These are phyloP conservation scores for Wickerhamiella nectarea DNA, from an alignment of 805 yeast species.

Conservation along the genomic window DNA sequence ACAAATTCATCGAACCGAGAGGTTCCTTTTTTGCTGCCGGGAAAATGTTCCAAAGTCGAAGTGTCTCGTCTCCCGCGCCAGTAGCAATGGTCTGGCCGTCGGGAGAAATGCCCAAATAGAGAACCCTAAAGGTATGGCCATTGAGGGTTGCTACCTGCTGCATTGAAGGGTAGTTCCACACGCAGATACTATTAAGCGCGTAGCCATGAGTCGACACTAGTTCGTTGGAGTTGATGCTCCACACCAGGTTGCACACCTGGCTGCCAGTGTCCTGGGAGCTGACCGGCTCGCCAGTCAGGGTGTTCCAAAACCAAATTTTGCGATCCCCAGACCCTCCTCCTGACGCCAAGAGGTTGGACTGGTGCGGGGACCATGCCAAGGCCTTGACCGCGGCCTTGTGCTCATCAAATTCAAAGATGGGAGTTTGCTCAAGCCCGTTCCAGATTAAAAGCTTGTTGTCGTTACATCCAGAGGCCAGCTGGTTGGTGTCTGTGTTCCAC, in stretches of 20 bases:
- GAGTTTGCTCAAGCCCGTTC: constrained; percentile 61
- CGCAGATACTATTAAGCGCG: constrained; percentile 73
- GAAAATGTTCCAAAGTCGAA: constrained; percentile 90
- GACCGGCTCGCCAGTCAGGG: constrained; percentile 57
- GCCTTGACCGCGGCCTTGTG: constrained; percentile 96
- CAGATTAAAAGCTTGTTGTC: constrained; percentile 79
- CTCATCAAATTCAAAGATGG: constrained; percentile 60
- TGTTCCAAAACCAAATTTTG: constrained; percentile 83
- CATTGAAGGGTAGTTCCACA: constrained; percentile 91
- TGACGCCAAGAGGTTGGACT: constrained; percentile 78
- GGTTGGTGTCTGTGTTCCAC: constrained; percentile 87
- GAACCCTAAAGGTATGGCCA: constrained; percentile 86
- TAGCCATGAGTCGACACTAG: constrained; percentile 91
- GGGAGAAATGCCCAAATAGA: constrained; percentile 80
- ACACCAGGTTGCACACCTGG: constrained; percentile 84
- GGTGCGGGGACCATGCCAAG: constrained; percentile 95
- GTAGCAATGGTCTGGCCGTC: constrained; percentile 96
- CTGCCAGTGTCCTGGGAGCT: constrained; percentile 89
- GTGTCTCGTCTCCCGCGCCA: constrained; percentile 96
- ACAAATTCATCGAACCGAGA: constrained; percentile 6
- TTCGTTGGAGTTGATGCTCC: constrained; percentile 89
- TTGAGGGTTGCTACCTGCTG: constrained; percentile 85
- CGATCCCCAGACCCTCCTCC: constrained; percentile 98
- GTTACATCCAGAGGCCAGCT: constrained; percentile 89
- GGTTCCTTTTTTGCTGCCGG: constrained; percentile 41